Evolutionary conservation across 805 yeast genomes (phyloP).

Genomic region (Dipodascopsis uninucleata): DNA sequence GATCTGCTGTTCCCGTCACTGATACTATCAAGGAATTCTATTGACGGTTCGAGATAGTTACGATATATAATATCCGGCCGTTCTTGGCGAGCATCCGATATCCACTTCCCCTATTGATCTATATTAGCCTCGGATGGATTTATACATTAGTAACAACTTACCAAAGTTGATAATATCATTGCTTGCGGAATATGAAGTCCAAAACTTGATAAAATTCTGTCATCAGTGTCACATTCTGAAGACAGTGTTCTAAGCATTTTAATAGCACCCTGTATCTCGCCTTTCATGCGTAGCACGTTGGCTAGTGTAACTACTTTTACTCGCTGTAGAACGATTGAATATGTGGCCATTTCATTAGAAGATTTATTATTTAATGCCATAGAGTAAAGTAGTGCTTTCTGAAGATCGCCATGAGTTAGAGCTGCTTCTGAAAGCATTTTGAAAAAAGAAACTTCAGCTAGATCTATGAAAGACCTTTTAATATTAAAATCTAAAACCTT

Average conservation of each 20-base stretch:
- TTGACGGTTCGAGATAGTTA: conserved; percentile 53
- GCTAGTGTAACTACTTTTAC: conserved; percentile 51
- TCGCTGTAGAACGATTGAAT: no score
- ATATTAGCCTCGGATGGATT: no score
- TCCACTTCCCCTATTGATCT: conserved; percentile 57
- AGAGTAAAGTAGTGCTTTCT: conserved; percentile 30
- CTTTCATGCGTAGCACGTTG: conserved; percentile 59
- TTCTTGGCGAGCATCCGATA: conserved; percentile 65
- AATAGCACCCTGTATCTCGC: conserved; percentile 55
- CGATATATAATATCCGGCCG: conserved; percentile 55
- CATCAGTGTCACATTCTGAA: no score
- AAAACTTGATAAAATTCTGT: conserved; percentile 5
- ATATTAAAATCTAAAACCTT: background rate
- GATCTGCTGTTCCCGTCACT: conserved; percentile 37
- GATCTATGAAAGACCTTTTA: background rate
- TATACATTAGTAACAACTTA: background rate
- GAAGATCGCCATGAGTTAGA: conserved; percentile 26
- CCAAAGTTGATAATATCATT: conserved; percentile 16
- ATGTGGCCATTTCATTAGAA: no score
- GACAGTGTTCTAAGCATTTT: conserved; percentile 43
- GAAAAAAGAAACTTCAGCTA: conserved; percentile 5
- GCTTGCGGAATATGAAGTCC: conserved; percentile 15
- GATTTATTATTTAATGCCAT: conserved; percentile 29
- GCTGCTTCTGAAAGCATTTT: conserved; percentile 5
- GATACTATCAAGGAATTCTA: conserved; percentile 27